Evolutionary conservation across 2,329 filamentous ascomycete genomes (phyloP).

Genomic region (Pestalotiopsis sp.): DNA sequence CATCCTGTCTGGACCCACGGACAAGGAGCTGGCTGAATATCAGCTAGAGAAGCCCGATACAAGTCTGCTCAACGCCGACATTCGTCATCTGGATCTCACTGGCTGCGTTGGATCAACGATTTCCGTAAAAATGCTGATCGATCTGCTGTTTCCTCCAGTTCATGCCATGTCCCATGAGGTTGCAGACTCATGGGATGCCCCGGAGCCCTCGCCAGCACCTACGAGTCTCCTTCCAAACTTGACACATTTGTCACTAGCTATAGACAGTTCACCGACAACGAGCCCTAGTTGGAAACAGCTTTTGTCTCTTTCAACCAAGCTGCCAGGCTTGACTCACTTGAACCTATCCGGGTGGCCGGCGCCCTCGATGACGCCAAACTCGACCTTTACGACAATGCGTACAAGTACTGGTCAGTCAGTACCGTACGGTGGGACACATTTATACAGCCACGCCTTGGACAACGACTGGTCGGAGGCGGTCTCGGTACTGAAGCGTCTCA

Average conservation of each 20-base stretch:
- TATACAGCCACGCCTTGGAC: conserved; percentile 61
- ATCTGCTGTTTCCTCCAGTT: conserved; percentile 50
- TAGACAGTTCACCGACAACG: conserved; percentile 31
- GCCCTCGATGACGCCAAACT: conserved; percentile 59
- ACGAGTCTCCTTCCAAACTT: conserved; percentile 55
- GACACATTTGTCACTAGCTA: conserved; percentile 63
- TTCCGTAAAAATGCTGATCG: conserved; percentile 53
- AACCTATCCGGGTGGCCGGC: conserved; percentile 66
- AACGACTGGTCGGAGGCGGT: conserved; percentile 63
- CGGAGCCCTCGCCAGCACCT: conserved; percentile 29
- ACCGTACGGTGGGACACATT: conserved; percentile 57
- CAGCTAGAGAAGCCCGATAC: conserved; percentile 29
- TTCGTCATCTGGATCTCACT: conserved; percentile 58
- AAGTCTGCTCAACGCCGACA: conserved; percentile 43
- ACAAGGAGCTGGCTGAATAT: conserved; percentile 30
- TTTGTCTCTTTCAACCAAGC: conserved; percentile 53
- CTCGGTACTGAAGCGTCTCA: conserved; percentile 56
- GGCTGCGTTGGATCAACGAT: conserved; percentile 54
- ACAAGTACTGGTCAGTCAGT: conserved; percentile 45
- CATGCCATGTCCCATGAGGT: conserved; percentile 27
- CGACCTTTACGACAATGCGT: conserved; percentile 49
- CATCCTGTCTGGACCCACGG: conserved; percentile 32
- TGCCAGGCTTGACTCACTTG: conserved; percentile 60
- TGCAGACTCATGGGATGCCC: conserved; percentile 58
- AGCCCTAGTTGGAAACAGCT: conserved; percentile 62